A percentile compares a stretch with the other conserved stretches of the same genome.
phyloP scores from a whole-genome alignment of 805 yeast genomes.

The Candida oleophila region DNA sequence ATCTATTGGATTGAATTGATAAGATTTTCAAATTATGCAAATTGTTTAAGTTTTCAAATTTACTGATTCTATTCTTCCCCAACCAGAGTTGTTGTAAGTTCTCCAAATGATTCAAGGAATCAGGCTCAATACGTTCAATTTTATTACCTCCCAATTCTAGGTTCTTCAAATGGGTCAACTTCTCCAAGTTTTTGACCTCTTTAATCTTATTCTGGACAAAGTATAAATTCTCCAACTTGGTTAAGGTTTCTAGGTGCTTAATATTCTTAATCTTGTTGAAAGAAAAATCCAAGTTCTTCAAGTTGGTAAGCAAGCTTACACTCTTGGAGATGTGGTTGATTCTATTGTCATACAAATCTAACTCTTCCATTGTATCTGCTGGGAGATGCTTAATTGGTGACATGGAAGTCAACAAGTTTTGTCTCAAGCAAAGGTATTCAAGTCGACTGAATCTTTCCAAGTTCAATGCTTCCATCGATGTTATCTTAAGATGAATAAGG shows the following conservation, averaged over 20 bases:
- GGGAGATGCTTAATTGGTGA: slow-evolving; percentile 59
- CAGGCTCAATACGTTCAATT: slow-evolving; percentile 49
- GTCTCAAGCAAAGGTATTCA: slow-evolving; percentile 70
- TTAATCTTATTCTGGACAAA: slow-evolving; percentile 86
- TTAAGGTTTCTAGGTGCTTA: slow-evolving; percentile 67
- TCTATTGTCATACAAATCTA: slow-evolving; percentile 90
- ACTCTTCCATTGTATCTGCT: slow-evolving; percentile 59
- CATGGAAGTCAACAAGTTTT: slow-evolving; percentile 75
- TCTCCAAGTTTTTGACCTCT: slow-evolving; percentile 65
- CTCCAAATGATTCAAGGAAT: slow-evolving; percentile 53
- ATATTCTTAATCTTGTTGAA: slow-evolving; percentile 88
- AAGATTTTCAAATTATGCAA: slow-evolving; percentile 67
- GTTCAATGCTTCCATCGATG: slow-evolving; percentile 59
- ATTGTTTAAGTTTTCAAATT: slow-evolving; percentile 58
- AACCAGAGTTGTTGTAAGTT: slow-evolving; percentile 81
- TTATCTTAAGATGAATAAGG: slow-evolving; percentile 67
- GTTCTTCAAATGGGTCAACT: slow-evolving; percentile 55
- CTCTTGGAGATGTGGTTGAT: slow-evolving; percentile 81
- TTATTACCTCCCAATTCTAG: slow-evolving; percentile 92
- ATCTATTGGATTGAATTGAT: slow-evolving; percentile 84
- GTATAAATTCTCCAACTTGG: slow-evolving; percentile 64
- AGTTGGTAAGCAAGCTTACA: slow-evolving; percentile 54
- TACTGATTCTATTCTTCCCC: slow-evolving; percentile 78
- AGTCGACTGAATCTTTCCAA: slow-evolving; percentile 56
- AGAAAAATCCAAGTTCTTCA: slow-evolving; percentile 72